phyloP scores from a whole-genome alignment of 306 rosid species.

The Dalbergia cultrata region DNA sequence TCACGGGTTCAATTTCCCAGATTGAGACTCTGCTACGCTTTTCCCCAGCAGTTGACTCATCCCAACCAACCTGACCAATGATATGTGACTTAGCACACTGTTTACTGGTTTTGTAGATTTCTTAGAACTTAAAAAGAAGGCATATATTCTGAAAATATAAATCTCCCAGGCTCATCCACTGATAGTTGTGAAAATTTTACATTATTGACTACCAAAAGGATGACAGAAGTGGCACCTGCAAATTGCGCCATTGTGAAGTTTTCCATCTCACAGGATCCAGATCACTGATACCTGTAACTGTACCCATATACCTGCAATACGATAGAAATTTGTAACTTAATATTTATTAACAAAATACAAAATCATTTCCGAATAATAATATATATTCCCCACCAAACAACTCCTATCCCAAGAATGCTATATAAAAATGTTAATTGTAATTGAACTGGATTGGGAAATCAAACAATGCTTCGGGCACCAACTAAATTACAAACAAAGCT shows the following conservation, averaged over 20 bases:
- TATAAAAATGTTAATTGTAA: neutral
- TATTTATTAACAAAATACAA: constrained; percentile 26
- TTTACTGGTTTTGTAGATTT: neutral
- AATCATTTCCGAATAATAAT: constrained; percentile 16
- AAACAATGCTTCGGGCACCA: constrained; percentile 15
- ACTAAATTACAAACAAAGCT: constrained; percentile 15
- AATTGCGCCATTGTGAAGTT: constrained; percentile 96
- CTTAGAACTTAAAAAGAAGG: neutral
- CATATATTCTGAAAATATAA: neutral
- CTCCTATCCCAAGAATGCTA: constrained; percentile 4
- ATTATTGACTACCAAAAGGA: constrained; percentile 15
- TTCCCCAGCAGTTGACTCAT: constrained; percentile 96
- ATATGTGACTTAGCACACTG: neutral
- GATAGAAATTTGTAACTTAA: constrained; percentile 15
- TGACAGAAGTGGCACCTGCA: constrained; percentile 70
- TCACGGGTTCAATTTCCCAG: constrained; percentile 99
- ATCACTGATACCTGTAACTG: constrained; percentile 91
- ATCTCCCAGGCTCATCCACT: neutral
- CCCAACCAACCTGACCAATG: constrained; percentile 92
- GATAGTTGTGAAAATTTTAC: constrained; percentile 8
- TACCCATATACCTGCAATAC: constrained; percentile 92
- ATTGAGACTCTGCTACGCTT: constrained; percentile 86
- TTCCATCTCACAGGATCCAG: constrained; percentile 96
- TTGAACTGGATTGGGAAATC: constrained; percentile 20
- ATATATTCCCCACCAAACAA: neutral